These are phyloP conservation scores for Hordeum pubiflorum DNA, from an alignment of 202 grass and related monocot species.

Conservation along the genomic window DNA sequence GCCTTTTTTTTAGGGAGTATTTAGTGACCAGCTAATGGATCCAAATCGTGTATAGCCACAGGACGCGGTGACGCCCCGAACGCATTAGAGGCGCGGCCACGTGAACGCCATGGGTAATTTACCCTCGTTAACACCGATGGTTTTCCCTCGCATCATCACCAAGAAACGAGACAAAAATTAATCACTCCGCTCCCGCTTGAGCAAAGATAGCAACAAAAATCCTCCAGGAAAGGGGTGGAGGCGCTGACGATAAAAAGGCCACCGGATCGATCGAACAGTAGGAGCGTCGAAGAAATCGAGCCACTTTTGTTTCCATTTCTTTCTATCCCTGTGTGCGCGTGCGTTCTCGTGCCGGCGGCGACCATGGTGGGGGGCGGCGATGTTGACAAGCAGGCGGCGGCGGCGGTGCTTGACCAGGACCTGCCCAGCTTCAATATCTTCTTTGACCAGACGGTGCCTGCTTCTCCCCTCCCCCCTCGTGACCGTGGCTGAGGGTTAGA, in stretches of 20 bases:
- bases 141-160: slow-evolving; percentile 20
- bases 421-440: slow-evolving; percentile 43
- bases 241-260: slow-evolving; percentile 25
- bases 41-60: no score
- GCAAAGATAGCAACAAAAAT: slow-evolving; percentile 34
- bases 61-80: no score
- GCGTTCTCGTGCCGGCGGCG: slow-evolving; percentile 22
- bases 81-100: slow-evolving; percentile 4
- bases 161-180: slow-evolving; percentile 30
- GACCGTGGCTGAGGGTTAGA: not conserved
- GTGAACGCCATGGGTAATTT: slow-evolving; percentile 40
- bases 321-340: slow-evolving; percentile 5
- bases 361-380: slow-evolving; percentile 16
- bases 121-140: slow-evolving; percentile 52
- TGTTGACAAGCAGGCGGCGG: slow-evolving; percentile 22
- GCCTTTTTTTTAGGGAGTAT: no score
- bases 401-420: slow-evolving; percentile 27
- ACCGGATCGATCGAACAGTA: slow-evolving; percentile 27
- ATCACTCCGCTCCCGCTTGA: not conserved
- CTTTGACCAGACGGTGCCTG: slow-evolving; percentile 40
- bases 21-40: no score
- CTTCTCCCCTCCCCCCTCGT: not conserved
- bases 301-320: slow-evolving; percentile 28
- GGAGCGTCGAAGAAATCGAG: slow-evolving; percentile 25
- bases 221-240: slow-evolving; percentile 1